phyloP scores from a whole-genome alignment of 116 monocot genomes.

The Papilionanthe hybrid region DNA sequence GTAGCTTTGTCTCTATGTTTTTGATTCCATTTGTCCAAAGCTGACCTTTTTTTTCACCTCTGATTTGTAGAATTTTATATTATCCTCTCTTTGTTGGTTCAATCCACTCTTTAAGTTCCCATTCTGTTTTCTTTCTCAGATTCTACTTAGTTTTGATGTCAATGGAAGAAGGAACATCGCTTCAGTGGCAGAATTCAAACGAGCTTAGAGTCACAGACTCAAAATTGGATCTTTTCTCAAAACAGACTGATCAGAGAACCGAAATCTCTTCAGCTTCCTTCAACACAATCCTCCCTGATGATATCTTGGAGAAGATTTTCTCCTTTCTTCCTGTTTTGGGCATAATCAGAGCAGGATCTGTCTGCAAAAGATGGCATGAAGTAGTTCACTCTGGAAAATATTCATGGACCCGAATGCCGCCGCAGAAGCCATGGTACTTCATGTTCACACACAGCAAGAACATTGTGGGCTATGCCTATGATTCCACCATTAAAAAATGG shows the following conservation, averaged over 20 bases:
- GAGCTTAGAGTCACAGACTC: neutral
- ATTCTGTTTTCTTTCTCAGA: neutral
- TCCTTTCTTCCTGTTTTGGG: constrained; percentile 50
- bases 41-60: neutral
- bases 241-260: neutral
- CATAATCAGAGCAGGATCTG: constrained; percentile 45
- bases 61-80: neutral
- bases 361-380: constrained; percentile 67
- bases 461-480: constrained; percentile 52
- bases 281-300: constrained; percentile 60
- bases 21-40: neutral
- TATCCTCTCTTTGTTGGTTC: neutral
- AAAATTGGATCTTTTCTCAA: neutral
- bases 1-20: neutral
- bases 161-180: constrained; percentile 7
- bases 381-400: constrained; percentile 43
- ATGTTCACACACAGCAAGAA: constrained; percentile 62
- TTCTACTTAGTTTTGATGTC: neutral
- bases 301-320: constrained; percentile 62
- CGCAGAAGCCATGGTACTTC: constrained; percentile 83
- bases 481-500: constrained; percentile 61
- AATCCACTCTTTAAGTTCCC: neutral
- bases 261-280: constrained; percentile 23
- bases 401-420: constrained; percentile 18
- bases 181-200: too few relatives aligned